Evolutionary conservation across 805 yeast species (phyloP).

Genomic region (Lipomyces orientalis): DNA sequence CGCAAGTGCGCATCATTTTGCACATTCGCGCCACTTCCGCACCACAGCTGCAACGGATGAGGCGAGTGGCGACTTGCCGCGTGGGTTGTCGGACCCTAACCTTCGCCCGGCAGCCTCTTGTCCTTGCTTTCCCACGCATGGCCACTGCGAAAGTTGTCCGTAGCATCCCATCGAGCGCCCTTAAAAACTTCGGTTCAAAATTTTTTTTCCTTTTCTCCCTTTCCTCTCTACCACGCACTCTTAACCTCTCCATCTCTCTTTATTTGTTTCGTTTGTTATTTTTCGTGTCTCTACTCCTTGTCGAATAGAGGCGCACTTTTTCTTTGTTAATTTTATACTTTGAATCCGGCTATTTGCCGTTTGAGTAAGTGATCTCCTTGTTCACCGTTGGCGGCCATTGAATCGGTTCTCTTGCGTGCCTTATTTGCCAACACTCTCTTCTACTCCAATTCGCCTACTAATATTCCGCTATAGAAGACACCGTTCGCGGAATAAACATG

Average conservation of each 20-base stretch:
- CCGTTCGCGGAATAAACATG: neutral
- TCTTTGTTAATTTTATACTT: conserved; percentile 4
- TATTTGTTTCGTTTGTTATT: conserved; percentile 8
- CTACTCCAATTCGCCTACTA: neutral
- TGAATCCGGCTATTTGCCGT: conserved; percentile 4
- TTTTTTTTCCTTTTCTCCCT: conserved; percentile 19
- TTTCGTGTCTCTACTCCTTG: conserved; percentile 12
- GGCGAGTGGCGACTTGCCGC: neutral
- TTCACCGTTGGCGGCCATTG: neutral
- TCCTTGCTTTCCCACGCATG: neutral
- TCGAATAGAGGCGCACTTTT: conserved; percentile 10
- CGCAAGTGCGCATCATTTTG: neutral
- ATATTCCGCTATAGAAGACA: neutral
- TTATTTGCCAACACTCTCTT: neutral
- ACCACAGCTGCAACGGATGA: neutral
- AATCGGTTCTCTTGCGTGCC: neutral
- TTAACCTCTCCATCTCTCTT: conserved; percentile 4
- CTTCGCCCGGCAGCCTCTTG: conserved; percentile 4
- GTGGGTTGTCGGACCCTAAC: conserved; percentile 2
- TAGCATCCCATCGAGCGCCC: neutral
- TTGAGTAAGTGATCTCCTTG: neutral
- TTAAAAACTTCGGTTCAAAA: neutral
- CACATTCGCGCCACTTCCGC: neutral
- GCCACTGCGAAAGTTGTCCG: neutral
- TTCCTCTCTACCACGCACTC: conserved; percentile 1